Conservation (phyloP, 148 eudicot genomes). For the Suaeda aralocaspica region DNA sequence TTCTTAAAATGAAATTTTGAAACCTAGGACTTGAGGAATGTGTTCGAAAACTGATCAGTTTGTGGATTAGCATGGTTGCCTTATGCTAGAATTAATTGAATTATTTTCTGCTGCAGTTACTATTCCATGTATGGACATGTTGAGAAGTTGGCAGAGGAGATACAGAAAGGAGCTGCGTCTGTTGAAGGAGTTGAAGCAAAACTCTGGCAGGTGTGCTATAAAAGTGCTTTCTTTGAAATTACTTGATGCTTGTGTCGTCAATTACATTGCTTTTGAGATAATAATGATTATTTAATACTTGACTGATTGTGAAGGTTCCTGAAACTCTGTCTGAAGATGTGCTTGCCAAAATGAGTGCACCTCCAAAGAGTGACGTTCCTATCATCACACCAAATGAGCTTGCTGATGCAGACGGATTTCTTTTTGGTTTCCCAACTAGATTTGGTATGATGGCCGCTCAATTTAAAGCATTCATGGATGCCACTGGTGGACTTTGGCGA, state of each 20-base stretch:
- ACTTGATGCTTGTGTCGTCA: neutral
- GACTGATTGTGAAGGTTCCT: conserved; percentile 41
- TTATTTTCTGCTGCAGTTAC: conserved; percentile 39
- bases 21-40: no score
- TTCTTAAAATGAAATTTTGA: neutral
- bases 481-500: conserved; percentile 72
- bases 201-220: conserved; percentile 64
- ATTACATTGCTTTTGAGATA: neutral
- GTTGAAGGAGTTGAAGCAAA: conserved; percentile 83
- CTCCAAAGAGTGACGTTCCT: conserved; percentile 61
- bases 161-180: conserved; percentile 68
- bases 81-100: neutral
- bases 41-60: neutral
- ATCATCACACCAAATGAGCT: conserved; percentile 49
- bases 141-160: conserved; percentile 61
- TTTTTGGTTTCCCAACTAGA: conserved; percentile 78
- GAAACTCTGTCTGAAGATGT: conserved; percentile 58
- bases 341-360: conserved; percentile 66
- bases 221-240: neutral
- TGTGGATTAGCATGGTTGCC: no score
- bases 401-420: conserved; percentile 64
- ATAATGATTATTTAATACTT: neutral
- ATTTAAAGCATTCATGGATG: conserved; percentile 70
- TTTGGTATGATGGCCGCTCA: conserved; percentile 86
- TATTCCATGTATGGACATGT: conserved; percentile 80